Conservation (phyloP, 257 asterid genomes). For the Handroanthus guayacan region DNA sequence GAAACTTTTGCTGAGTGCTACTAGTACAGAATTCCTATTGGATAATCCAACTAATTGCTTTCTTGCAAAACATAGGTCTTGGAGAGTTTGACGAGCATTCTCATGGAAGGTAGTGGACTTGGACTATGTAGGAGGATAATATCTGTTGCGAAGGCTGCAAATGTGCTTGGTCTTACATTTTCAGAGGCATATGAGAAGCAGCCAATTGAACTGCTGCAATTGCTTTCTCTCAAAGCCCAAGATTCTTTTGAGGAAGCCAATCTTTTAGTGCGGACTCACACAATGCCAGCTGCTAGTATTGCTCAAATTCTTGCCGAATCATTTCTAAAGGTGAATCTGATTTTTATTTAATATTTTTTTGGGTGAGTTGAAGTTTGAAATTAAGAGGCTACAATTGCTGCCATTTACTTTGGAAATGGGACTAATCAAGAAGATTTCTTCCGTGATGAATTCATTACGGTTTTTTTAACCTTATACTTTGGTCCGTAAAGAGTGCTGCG, state of each 20-base stretch:
- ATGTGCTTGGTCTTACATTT: slow-evolving; percentile 87
- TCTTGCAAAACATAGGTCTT: slow-evolving; percentile 56
- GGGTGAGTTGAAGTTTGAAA: slow-evolving; percentile 10
- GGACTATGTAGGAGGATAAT: slow-evolving; percentile 82
- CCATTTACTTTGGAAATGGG: slow-evolving; percentile 14
- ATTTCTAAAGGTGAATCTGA: slow-evolving; percentile 74
- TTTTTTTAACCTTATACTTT: background rate
- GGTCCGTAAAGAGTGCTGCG: slow-evolving; percentile 12
- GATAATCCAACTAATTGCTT: slow-evolving; percentile 23
- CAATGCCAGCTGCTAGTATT: slow-evolving; percentile 91
- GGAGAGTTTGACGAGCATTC: slow-evolving; percentile 70
- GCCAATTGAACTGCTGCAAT: slow-evolving; percentile 88
- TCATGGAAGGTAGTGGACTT: slow-evolving; percentile 78
- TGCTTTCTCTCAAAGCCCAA: slow-evolving; percentile 97
- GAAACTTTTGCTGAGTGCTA: slow-evolving; percentile 30
- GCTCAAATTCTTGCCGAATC: slow-evolving; percentile 99
- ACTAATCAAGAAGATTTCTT: slow-evolving; percentile 26
- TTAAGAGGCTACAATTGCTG: slow-evolving; percentile 6
- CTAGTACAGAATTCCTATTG: slow-evolving; percentile 13
- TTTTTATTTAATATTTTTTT: background rate
- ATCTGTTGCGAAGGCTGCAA: slow-evolving; percentile 91
- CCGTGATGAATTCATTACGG: slow-evolving; percentile 21
- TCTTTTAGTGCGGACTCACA: slow-evolving; percentile 82
- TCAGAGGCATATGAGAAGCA: slow-evolving; percentile 93
- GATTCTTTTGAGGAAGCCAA: slow-evolving; percentile 93